Conservation (phyloP, 2,329 filamentous ascomycete genomes). For the Harringtonia aguacate region DNA sequence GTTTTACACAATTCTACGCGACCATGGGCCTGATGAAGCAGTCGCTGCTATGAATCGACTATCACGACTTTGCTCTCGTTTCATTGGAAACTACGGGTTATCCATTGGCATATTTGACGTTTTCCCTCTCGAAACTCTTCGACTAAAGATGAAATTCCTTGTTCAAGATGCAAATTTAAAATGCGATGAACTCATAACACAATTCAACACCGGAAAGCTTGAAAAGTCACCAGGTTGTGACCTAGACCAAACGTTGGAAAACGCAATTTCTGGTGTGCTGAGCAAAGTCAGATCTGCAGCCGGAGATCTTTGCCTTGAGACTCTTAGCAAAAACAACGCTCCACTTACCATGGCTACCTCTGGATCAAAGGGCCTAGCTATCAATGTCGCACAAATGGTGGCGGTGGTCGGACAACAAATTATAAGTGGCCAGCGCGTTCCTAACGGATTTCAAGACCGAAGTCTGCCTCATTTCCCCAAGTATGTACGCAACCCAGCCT, state of each 20-base stretch:
- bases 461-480: conserved; percentile 93
- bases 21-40: conserved; percentile 83
- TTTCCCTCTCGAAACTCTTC: conserved; percentile 67
- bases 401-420: conserved; percentile 96
- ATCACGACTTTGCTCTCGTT: conserved; percentile 79
- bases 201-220: conserved; percentile 69
- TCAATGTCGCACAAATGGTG: conserved; percentile 99
- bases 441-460: conserved; percentile 92
- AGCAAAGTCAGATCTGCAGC: conserved; percentile 86
- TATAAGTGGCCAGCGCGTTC: conserved; percentile 85
- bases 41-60: conserved; percentile 89
- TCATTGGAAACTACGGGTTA: conserved; percentile 83
- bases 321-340: conserved; percentile 82
- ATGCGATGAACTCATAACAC: conserved; percentile 69
- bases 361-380: conserved; percentile 90
- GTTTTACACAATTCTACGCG: conserved; percentile 92
- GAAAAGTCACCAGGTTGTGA: conserved; percentile 82
- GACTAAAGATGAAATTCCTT: conserved; percentile 65
- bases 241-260: conserved; percentile 85
- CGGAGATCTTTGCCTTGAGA: conserved; percentile 81
- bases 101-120: conserved; percentile 95
- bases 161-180: conserved; percentile 69
- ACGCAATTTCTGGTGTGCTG: conserved; percentile 78
- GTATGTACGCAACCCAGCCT: conserved; percentile 76
- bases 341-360: conserved; percentile 96